Evolutionary conservation across 257 asterid genomes (phyloP).

Genomic region (Penstemon eatonii): DNA sequence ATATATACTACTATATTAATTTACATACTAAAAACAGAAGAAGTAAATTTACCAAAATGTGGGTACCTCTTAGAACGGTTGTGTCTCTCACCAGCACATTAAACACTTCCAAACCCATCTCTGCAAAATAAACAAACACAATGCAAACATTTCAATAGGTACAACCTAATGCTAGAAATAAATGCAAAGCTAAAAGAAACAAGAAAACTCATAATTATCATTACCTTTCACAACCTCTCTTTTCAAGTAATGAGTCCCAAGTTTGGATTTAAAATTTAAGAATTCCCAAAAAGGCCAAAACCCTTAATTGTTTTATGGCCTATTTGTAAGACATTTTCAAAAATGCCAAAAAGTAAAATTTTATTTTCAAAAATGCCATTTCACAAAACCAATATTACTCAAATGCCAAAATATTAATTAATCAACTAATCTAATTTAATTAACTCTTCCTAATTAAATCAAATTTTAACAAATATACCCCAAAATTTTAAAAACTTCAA

Average conservation of each 20-base stretch:
- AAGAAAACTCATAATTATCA: slow-evolving; percentile 22
- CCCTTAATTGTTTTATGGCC: neutral
- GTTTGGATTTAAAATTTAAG: too few species aligned
- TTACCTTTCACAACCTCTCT: slow-evolving; percentile 44
- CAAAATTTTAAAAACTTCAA: too few species aligned
- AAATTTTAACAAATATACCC: too few species aligned
- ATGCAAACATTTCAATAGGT: slow-evolving; percentile 27
- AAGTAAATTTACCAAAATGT: slow-evolving; percentile 19
- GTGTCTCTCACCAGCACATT: slow-evolving; percentile 47
- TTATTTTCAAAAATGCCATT: too few species aligned
- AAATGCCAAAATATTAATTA: too few species aligned
- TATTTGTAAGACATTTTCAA: too few species aligned
- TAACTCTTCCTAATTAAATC: too few species aligned
- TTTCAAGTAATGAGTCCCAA: slow-evolving; percentile 28
- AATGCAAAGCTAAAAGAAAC: slow-evolving; percentile 14
- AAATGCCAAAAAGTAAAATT: too few species aligned
- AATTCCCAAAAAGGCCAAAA: too few species aligned
- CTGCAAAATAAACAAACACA: slow-evolving; percentile 39
- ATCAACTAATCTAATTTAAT: too few species aligned
- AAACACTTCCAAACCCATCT: slow-evolving; percentile 71
- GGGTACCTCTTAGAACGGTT: slow-evolving; percentile 74
- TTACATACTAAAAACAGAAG: slow-evolving; percentile 19
- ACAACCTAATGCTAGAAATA: slow-evolving; percentile 14
- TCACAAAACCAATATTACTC: too few species aligned
- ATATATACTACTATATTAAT: too few species aligned